These are phyloP conservation scores for Kitagawia praeruptora DNA, from an alignment of 129 eudicot genomes.

Conservation along the genomic window DNA sequence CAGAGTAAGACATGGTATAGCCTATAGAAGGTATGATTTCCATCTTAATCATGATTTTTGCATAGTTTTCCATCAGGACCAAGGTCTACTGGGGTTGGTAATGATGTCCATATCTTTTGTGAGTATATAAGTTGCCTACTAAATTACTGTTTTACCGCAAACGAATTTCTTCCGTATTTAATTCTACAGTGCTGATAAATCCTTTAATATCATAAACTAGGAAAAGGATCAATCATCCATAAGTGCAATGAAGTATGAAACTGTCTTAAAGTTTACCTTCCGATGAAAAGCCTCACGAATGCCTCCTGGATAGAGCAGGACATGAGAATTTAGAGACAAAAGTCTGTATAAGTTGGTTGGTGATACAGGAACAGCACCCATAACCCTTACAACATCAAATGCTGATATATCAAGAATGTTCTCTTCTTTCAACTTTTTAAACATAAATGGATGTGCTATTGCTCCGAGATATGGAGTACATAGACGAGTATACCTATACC, in stretches of 20 bases:
- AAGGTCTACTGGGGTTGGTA: background rate
- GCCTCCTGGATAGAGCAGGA: constrained; percentile 87
- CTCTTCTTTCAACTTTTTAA: constrained; percentile 36
- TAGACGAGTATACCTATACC: too few species aligned
- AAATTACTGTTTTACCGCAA: background rate
- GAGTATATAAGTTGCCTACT: background rate
- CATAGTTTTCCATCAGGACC: background rate
- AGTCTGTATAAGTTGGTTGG: constrained; percentile 62
- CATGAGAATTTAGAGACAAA: constrained; percentile 53
- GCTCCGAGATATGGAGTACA: constrained; percentile 68
- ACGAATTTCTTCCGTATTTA: background rate
- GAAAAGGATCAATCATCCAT: background rate
- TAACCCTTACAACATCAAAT: constrained; percentile 42
- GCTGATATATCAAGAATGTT: constrained; percentile 39
- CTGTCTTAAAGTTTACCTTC: constrained; percentile 40
- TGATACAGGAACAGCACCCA: constrained; percentile 96
- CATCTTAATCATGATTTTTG: background rate
- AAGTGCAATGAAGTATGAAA: background rate
- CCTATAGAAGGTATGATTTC: background rate
- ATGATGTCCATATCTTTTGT: background rate
- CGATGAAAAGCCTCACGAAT: constrained; percentile 86
- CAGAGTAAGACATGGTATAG: background rate
- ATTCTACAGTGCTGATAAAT: background rate
- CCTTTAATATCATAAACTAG: background rate
- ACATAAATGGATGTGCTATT: constrained; percentile 74